Conservation (phyloP, 2,329 filamentous ascomycete genomes). For the Colletotrichum sp. region DNA sequence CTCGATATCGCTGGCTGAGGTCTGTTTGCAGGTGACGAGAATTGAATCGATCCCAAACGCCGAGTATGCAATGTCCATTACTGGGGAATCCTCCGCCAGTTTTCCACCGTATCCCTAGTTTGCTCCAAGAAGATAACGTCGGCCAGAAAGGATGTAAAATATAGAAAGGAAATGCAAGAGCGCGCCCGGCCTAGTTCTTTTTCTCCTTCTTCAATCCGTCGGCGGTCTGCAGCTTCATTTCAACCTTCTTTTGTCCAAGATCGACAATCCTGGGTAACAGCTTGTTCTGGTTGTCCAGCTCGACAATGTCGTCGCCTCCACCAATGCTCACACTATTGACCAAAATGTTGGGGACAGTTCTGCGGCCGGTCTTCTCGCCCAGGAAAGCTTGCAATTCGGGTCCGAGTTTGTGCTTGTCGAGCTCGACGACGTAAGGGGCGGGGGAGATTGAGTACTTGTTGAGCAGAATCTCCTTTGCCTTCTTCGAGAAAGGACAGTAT, state of each 20-base stretch:
- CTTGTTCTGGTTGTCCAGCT: slow-evolving; percentile 69
- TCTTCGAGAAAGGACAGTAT: slow-evolving; percentile 86
- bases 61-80: slow-evolving; percentile 19
- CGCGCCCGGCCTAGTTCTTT: not conserved
- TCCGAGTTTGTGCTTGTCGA: slow-evolving; percentile 83
- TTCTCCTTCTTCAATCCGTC: not conserved
- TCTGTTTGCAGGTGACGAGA: not conserved
- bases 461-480: slow-evolving; percentile 84
- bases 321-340: slow-evolving; percentile 89
- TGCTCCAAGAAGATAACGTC: not conserved
- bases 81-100: not conserved
- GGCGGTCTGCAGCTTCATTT: slow-evolving; percentile 53
- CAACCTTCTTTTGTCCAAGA: slow-evolving; percentile 72
- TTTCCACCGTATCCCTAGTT: not conserved
- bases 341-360: slow-evolving; percentile 91
- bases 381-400: slow-evolving; percentile 74
- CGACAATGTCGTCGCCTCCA: slow-evolving; percentile 84
- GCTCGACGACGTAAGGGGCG: slow-evolving; percentile 84
- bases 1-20: not conserved
- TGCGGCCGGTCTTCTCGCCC: slow-evolving; percentile 74
- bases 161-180: not conserved
- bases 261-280: slow-evolving; percentile 75
- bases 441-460: slow-evolving; percentile 86
- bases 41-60: slow-evolving; percentile 14
- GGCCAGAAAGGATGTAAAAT: not conserved